Evolutionary conservation across 1,284 basidiomycete genomes (phyloP), one percentile per base, ranked within the genome.

Genomic region (Volvariella volvacea): DNA sequence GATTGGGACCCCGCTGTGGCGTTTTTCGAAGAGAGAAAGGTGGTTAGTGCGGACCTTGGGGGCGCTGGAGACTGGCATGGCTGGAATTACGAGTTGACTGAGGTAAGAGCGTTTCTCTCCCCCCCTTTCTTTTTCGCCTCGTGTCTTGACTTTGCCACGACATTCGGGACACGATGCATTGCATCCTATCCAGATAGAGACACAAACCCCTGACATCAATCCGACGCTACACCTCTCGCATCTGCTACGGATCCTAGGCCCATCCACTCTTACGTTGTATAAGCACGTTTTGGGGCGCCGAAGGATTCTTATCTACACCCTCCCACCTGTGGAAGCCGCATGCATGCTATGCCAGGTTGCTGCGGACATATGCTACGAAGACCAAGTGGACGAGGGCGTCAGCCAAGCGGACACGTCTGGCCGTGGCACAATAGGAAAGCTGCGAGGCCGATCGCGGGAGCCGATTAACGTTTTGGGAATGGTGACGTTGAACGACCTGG

Each of bases 301-400:
- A 45, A 70, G 87, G 12, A 76, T 90, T 15, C 64, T 90, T 22
- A 80, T 90, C 34, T 86, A 85, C 56, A 87, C 86, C 0, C 66
- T 78, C 1, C 86, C 86, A 1, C 83, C 85, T 0, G 84, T 89
- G 6, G 83, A 88, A 55, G 76, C 79, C 0, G 83, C 87, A 0
- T 88, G 83, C 50, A 73, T 85, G 2, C 69, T 90, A 16, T 88
- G 85, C 50, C 80, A 82, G 43, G 78, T 83, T 3, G 80, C 81
- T 15, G 80, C 80, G 1, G 84, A 88, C 53, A 71, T 85, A 41
- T 83, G 80, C 55, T 81, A 75, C 42, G 77, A 83, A 53, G 68
- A 70, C 17, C 78, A 80, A 52, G 59, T 65, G 3, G 63, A 65
- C 16, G 47, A 48, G 16, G 57, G 51, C 15, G 44, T 48, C 31